Conservation (phyloP, 1,284 basidiomycete species). For the Leccinum angustisporum region DNA sequence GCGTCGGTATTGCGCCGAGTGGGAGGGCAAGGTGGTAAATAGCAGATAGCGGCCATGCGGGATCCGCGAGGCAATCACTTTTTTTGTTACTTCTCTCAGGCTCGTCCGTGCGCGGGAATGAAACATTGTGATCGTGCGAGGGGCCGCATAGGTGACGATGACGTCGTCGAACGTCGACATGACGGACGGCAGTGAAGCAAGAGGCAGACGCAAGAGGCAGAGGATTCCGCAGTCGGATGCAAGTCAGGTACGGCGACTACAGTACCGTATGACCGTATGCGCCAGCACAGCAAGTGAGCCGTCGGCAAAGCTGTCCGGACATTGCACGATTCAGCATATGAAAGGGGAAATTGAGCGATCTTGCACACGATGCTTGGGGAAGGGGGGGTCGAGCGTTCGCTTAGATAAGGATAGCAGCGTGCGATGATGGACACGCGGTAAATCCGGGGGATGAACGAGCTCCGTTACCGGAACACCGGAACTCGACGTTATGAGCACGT, state of each 20-base stretch:
- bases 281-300: not conserved
- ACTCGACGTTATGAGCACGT: constrained; percentile 10
- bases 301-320: constrained; percentile 3
- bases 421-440: constrained; percentile 11
- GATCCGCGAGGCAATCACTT: constrained; percentile 27
- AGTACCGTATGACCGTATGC: constrained; percentile 10
- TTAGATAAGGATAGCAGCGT: constrained; percentile 28
- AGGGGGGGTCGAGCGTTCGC: constrained; percentile 14
- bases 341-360: not conserved
- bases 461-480: constrained; percentile 31
- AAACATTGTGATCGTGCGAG: constrained; percentile 23
- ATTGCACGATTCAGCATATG: not conserved
- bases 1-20: constrained; percentile 25
- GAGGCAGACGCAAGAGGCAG: not conserved
- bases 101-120: constrained; percentile 29
- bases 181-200: constrained; percentile 6
- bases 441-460: constrained; percentile 20
- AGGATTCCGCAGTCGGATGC: constrained; percentile 15
- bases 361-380: not conserved
- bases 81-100: not conserved
- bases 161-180: constrained; percentile 14
- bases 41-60: constrained; percentile 26
- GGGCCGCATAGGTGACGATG: constrained; percentile 24
- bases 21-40: not conserved
- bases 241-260: constrained; percentile 25